Conservation (phyloP, 2,329 filamentous ascomycete species). For the Fusarium mundagurra region DNA sequence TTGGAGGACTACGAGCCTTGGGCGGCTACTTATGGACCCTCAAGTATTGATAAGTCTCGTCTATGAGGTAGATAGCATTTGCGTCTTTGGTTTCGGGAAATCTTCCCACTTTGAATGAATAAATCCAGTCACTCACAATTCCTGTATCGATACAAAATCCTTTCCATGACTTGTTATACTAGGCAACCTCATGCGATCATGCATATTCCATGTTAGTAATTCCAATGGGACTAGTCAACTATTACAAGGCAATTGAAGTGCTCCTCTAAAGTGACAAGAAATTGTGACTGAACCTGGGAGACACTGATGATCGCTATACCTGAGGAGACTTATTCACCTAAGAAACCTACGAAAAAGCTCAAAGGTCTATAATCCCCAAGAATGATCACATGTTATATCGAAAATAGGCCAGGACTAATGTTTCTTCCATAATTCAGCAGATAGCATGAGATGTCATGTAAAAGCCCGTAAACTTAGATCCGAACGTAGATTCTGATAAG, state of each 20-base stretch:
- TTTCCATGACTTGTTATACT: too few species aligned
- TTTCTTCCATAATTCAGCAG: not conserved
- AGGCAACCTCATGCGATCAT: rapidly evolving
- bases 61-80: too few species aligned
- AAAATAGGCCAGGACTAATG: too few species aligned
- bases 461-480: not conserved
- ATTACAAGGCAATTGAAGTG: not conserved
- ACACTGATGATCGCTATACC: not conserved
- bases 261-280: too few species aligned
- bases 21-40: not conserved
- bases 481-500: rapidly evolving
- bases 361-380: not conserved
- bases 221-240: not conserved
- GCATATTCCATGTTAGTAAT: too few species aligned
- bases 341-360: too few species aligned
- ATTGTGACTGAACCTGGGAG: not conserved
- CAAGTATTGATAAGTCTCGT: not conserved
- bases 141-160: too few species aligned
- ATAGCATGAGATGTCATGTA: not conserved
- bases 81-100: too few species aligned
- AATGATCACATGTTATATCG: not conserved
- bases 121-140: too few species aligned
- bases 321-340: not conserved
- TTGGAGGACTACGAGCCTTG: not conserved
- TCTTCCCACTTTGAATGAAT: too few species aligned